Conservation (phyloP, 108 stramenopile genomes). For the Discostella stelligeroides region DNA sequence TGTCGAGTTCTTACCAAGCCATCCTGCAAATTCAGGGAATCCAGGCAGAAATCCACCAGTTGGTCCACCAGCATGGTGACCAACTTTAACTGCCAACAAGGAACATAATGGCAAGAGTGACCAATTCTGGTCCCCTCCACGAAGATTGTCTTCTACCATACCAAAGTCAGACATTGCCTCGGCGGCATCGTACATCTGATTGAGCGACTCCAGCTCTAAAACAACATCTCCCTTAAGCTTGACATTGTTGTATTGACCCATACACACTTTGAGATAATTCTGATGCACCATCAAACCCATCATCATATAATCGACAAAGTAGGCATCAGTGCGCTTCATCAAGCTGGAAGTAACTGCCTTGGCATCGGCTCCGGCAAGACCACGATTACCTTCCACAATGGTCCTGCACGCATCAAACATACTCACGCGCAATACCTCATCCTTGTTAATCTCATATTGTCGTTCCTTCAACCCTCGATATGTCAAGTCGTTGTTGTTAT, state of each 20-base stretch:
- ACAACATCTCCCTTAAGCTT: conserved; percentile 57
- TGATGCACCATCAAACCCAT: conserved; percentile 94
- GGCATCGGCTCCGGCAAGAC: conserved; percentile 57
- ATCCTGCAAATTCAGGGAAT: conserved; percentile 93
- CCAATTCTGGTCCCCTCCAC: conserved; percentile 94
- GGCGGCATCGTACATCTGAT: conserved; percentile 79
- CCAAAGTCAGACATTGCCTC: conserved; percentile 90
- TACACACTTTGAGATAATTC: conserved; percentile 86
- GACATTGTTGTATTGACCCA: conserved; percentile 46
- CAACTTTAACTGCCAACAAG: conserved; percentile 88
- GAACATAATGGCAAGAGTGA: conserved; percentile 83
- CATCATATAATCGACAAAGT: conserved; percentile 95
- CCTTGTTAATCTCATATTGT: conserved; percentile 73
- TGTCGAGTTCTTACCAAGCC: conserved; percentile 95
- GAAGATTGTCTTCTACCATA: conserved; percentile 72
- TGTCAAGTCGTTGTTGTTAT: conserved; percentile 48
- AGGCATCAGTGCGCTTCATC: conserved; percentile 88
- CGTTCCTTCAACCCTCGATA: conserved; percentile 85
- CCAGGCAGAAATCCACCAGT: conserved; percentile 79
- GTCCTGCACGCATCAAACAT: conserved; percentile 90
- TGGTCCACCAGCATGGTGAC: conserved; percentile 79
- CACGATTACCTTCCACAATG: conserved; percentile 80
- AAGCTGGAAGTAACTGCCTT: conserved; percentile 61
- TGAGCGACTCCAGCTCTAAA: conserved; percentile 50
- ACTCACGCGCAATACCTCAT: conserved; percentile 88